Conservation (phyloP, 345 rosid species). For the Pistacia integerrima region DNA sequence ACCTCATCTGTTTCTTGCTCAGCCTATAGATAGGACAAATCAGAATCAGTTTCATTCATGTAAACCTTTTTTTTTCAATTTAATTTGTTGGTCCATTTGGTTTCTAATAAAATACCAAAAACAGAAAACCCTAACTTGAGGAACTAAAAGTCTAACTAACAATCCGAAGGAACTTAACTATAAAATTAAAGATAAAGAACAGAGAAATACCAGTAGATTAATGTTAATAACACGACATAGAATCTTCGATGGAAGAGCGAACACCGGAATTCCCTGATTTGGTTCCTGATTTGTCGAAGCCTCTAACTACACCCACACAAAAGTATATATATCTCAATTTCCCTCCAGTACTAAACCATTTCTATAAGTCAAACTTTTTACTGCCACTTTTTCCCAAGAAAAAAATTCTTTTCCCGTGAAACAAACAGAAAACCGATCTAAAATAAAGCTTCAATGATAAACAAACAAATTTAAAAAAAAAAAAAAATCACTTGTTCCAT, state of each 20-base stretch:
- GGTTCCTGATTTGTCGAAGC: conserved; percentile 82
- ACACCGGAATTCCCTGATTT: conserved; percentile 70
- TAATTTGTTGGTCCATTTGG: neutral
- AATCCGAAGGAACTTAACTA: neutral
- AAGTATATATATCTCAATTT: conserved; percentile 28
- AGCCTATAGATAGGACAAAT: conserved; percentile 53
- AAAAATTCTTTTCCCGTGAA: conserved; percentile 2
- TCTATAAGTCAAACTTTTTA: conserved; percentile 4
- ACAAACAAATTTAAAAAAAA: neutral
- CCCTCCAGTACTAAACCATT: neutral
- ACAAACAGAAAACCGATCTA: conserved; percentile 21
- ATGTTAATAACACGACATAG: conserved; percentile 79
- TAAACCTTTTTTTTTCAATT: conserved; percentile 4
- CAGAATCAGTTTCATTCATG: conserved; percentile 11
- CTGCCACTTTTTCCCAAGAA: neutral
- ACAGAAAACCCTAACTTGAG: conserved; percentile 4
- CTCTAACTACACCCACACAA: conserved; percentile 59
- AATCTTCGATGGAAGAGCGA: conserved; percentile 73
- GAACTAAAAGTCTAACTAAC: neutral
- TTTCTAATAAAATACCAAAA: neutral
- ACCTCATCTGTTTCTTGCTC: conserved; percentile 98
- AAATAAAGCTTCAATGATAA: neutral
- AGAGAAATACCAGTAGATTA: conserved; percentile 59
- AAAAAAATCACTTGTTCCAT: conserved; percentile 73
- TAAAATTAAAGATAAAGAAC: neutral